Evolutionary conservation across 2,329 filamentous ascomycete genomes (phyloP).

Genomic region (Pseudopithomyces maydicus): DNA sequence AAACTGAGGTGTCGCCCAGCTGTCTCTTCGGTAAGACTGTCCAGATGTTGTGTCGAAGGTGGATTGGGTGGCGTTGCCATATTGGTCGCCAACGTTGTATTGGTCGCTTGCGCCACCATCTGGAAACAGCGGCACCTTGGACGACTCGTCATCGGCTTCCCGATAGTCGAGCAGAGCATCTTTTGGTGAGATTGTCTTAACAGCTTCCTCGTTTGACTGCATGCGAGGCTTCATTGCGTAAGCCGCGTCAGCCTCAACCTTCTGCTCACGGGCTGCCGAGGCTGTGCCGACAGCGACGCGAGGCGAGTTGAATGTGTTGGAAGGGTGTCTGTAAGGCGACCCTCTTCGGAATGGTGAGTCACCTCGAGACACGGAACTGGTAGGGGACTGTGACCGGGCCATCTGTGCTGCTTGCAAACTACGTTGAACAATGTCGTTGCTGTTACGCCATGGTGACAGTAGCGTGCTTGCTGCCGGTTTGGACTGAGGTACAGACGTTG

Average conservation of each 20-base stretch:
- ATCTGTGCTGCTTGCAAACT: conserved; percentile 79
- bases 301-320: conserved; percentile 48
- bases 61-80: conserved; percentile 41
- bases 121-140: conserved; percentile 75
- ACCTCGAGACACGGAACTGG: conserved; percentile 61
- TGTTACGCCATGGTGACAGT: conserved; percentile 58
- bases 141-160: conserved; percentile 70
- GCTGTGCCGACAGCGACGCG: conserved; percentile 56
- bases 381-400: conserved; percentile 64
- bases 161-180: conserved; percentile 87
- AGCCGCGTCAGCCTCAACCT: conserved; percentile 63
- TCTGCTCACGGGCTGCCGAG: conserved; percentile 66
- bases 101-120: conserved; percentile 60
- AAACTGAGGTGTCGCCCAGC: conserved; percentile 43
- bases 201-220: conserved; percentile 46
- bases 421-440: conserved; percentile 67
- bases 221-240: conserved; percentile 49
- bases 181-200: conserved; percentile 91
- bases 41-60: conserved; percentile 42
- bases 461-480: conserved; percentile 57
- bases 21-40: conserved; percentile 40
- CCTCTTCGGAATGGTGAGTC: conserved; percentile 81
- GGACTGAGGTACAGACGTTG: conserved; percentile 47
- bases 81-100: conserved; percentile 50
- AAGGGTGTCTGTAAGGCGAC: conserved; percentile 55